These are phyloP conservation scores for Diaporthe humulicola DNA, from an alignment of 2,329 filamentous ascomycete species.

Conservation along the genomic window DNA sequence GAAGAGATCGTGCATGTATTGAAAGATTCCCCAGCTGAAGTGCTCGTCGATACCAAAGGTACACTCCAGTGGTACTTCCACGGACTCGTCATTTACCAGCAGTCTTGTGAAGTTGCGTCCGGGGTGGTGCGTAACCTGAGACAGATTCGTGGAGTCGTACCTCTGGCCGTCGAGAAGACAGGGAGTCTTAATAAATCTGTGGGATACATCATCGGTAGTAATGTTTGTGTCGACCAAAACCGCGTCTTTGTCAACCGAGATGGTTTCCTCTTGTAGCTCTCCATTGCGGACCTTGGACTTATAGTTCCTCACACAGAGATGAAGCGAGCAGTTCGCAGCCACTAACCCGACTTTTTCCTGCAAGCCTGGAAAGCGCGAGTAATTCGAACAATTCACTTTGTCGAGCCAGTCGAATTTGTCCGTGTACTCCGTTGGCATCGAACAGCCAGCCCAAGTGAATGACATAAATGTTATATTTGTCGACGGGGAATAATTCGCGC, in stretches of 20 bases:
- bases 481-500: not conserved
- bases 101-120: not conserved
- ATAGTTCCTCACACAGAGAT: not conserved
- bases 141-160: not conserved
- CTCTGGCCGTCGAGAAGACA: not conserved
- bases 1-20: not conserved
- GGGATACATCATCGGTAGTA: too few relatives aligned
- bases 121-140: not conserved
- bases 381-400: not conserved
- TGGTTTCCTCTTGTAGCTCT: not conserved
- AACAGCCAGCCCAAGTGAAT: not conserved
- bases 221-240: accelerated
- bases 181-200: not conserved
- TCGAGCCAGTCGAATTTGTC: not conserved
- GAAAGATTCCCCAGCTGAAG: not conserved
- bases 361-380: not conserved
- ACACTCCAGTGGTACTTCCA: not conserved
- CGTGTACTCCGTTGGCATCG: not conserved
- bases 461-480: not conserved
- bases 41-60: not conserved
- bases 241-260: not conserved
- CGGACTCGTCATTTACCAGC: not conserved
- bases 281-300: not conserved
- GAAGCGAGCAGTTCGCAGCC: not conserved
- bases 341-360: not conserved